These are phyloP conservation scores for Coriolopsis trogii DNA, from an alignment of 1,284 basidiomycete genomes.

Conservation along the genomic window DNA sequence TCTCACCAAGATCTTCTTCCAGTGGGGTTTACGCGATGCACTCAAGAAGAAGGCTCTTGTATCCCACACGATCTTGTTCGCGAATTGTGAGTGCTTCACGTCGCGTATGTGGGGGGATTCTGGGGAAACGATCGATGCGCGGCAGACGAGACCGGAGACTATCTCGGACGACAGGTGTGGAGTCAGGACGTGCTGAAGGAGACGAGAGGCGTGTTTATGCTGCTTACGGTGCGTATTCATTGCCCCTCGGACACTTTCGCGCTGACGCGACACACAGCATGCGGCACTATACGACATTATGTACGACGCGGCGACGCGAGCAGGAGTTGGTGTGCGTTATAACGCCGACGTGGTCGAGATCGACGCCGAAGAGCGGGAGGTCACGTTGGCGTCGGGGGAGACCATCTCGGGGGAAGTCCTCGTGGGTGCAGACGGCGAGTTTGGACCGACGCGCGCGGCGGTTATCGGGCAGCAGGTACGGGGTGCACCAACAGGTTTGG, in stretches of 20 bases:
- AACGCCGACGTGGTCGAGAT: slow-evolving; percentile 27
- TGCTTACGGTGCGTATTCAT: slow-evolving; percentile 49
- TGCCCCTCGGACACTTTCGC: slow-evolving; percentile 25
- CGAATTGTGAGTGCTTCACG: slow-evolving; percentile 36
- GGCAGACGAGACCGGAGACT: slow-evolving; percentile 42
- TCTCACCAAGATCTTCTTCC: slow-evolving; percentile 54
- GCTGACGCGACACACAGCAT: slow-evolving; percentile 38
- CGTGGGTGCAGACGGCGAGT: slow-evolving; percentile 63
- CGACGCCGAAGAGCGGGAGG: slow-evolving; percentile 35
- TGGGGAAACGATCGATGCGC: too few relatives aligned
- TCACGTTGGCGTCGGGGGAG: slow-evolving; percentile 47
- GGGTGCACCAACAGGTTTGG: slow-evolving; percentile 32
- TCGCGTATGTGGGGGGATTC: too few relatives aligned
- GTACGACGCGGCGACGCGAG: slow-evolving; percentile 46
- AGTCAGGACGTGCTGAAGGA: slow-evolving; percentile 55
- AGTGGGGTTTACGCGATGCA: slow-evolving; percentile 54
- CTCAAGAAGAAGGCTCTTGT: slow-evolving; percentile 40
- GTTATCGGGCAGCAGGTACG: slow-evolving; percentile 38
- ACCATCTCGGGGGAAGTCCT: slow-evolving; percentile 56
- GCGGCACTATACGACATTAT: slow-evolving; percentile 39
- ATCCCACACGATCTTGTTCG: slow-evolving; percentile 43
- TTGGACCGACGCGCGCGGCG: slow-evolving; percentile 28
- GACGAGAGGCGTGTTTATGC: slow-evolving; percentile 55
- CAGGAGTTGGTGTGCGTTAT: slow-evolving; percentile 29
- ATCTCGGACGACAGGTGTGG: slow-evolving; percentile 56